Conservation (phyloP, 192 early-diverging fungal genomes). For the Linderina pennispora region DNA sequence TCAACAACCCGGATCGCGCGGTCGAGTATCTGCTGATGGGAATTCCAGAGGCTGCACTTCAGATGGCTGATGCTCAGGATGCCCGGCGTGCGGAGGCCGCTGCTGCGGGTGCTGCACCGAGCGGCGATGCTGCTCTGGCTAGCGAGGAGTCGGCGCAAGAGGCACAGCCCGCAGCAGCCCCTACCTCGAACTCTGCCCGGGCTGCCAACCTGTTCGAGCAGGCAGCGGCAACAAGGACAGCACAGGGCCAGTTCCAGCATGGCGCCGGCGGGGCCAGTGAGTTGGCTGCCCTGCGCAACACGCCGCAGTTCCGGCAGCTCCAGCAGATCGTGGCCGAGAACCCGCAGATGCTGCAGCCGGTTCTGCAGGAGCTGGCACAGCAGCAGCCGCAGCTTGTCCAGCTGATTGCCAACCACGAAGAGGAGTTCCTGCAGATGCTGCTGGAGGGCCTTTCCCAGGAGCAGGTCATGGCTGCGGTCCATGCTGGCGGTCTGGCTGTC, state of each 20-base stretch:
- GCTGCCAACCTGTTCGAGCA: constrained; percentile 55
- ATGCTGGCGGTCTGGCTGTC: constrained; percentile 17
- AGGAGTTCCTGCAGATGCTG: constrained; percentile 74
- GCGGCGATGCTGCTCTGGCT: too few relatives aligned
- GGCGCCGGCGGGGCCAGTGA: constrained; percentile 23
- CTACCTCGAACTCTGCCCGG: constrained; percentile 4
- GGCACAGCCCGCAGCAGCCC: constrained; percentile 6
- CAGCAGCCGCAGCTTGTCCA: constrained; percentile 80
- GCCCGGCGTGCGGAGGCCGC: constrained; percentile 8
- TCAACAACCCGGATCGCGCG: constrained; percentile 95
- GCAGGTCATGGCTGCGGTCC: constrained; percentile 16
- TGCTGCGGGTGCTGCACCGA: constrained; percentile 32
- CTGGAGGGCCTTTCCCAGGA: constrained; percentile 35
- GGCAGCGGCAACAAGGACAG: constrained; percentile 44
- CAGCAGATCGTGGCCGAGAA: constrained; percentile 80
- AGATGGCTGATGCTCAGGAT: constrained; percentile 32
- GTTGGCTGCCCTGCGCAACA: constrained; percentile 51
- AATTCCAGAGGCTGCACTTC: constrained; percentile 45
- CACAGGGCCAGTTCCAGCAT: constrained; percentile 7
- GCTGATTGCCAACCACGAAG: constrained; percentile 70
- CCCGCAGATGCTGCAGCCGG: constrained; percentile 78
- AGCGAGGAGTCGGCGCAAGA: constrained; percentile 5
- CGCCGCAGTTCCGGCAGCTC: constrained; percentile 89
- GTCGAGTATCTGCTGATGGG: constrained; percentile 89
- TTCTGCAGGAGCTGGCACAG: constrained; percentile 77